Conservation (phyloP, 2,329 filamentous ascomycete genomes). For the Alternaria conjuncta region DNA sequence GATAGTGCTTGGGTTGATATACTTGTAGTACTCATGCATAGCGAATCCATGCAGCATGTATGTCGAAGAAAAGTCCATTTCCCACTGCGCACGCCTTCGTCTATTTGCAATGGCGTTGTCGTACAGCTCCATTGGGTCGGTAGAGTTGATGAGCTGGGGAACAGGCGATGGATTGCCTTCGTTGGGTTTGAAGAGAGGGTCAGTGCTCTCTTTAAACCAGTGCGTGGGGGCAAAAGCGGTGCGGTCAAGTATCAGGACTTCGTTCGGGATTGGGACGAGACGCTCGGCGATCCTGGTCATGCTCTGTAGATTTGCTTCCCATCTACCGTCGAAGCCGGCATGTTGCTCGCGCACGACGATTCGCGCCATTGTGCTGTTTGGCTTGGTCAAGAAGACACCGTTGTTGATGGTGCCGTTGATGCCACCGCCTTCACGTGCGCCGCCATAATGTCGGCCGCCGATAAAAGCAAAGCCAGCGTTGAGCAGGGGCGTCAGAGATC, state of each 20-base stretch:
- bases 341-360: conserved; percentile 25
- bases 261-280: background rate
- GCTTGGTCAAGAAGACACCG: conserved; percentile 21
- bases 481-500: background rate
- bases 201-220: background rate
- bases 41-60: background rate
- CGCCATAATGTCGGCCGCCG: background rate
- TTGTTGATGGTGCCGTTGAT: conserved; percentile 29
- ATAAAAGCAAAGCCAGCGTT: background rate
- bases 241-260: background rate
- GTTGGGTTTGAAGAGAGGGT: background rate
- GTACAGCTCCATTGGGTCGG: background rate
- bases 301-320: conserved; percentile 20
- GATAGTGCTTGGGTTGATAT: background rate
- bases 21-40: background rate
- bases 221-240: background rate
- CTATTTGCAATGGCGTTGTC: background rate
- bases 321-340: conserved; percentile 21
- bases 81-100: background rate
- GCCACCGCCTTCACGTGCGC: conserved; percentile 34
- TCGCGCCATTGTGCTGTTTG: conserved; percentile 23
- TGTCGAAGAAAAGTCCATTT: background rate
- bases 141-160: background rate
- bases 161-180: background rate
- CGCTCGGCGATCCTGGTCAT: conserved; percentile 14